Conservation (phyloP, 345 rosid species). For the Euphorbia pulcherrima region DNA sequence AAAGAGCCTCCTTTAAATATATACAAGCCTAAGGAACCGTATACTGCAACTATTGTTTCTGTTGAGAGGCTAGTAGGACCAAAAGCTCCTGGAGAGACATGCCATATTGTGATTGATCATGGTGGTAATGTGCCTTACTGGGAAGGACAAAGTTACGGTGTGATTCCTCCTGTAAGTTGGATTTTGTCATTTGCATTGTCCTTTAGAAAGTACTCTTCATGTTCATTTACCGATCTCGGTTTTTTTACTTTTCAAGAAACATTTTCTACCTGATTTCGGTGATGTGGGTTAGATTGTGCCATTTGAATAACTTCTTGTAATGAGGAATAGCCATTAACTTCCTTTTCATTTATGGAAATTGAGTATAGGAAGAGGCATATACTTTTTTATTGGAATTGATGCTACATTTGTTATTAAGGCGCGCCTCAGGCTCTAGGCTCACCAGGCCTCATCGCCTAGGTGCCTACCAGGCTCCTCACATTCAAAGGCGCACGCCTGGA, state of each 20-base stretch:
- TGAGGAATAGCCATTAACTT: background rate
- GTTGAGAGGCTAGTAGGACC: constrained; percentile 92
- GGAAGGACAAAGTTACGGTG: constrained; percentile 99
- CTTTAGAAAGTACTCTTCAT: background rate
- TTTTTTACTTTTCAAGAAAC: background rate
- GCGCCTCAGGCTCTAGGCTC: too few relatives aligned
- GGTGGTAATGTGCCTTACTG: constrained; percentile 92
- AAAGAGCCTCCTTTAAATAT: constrained; percentile 70
- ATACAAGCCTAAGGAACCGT: constrained; percentile 85
- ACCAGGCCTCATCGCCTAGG: too few relatives aligned
- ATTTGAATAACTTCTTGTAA: background rate
- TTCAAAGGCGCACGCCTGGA: too few relatives aligned
- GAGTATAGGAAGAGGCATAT: background rate
- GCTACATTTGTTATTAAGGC: background rate
- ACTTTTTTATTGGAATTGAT: background rate
- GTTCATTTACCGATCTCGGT: background rate
- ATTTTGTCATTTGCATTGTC: background rate
- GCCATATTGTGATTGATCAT: constrained; percentile 93
- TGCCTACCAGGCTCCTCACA: too few relatives aligned
- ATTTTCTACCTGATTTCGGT: background rate
- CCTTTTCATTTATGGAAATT: background rate
- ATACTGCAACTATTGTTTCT: constrained; percentile 84
- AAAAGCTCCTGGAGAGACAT: constrained; percentile 94
- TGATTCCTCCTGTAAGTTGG: constrained; percentile 91
- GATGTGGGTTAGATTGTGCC: background rate